Base-by-base conservation (phyloP, 2,329 filamentous ascomycete genomes). In the Diaporthe vaccinii region DNA sequence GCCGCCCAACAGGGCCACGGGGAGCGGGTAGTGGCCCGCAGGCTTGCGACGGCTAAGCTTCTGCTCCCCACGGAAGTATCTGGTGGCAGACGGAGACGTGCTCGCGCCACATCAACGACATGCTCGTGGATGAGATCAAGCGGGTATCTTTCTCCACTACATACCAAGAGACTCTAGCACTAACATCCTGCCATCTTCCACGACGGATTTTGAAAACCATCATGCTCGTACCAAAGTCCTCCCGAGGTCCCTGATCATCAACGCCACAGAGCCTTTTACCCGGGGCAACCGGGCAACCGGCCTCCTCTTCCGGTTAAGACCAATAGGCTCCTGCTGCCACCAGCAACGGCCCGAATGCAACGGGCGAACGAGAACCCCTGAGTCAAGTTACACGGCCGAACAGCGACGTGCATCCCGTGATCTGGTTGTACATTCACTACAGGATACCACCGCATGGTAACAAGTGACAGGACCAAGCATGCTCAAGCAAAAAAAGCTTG, bases 231-330 rank as follows among this genome's bases (percentile, higher is more conserved):
- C 20, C 34, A 46, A 31, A 8, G 3, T 7, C 15, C 0, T 20
- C n/a, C 9, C 57, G n/a, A 49, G n/a, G 15, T 62, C 3, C n/a
- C 22, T 7, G 12, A 6, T 34, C 61, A n/a, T 34, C 17, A 22
- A 46, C 25, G 8, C 36, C 4, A 44, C 25, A 6, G 34, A 14
- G 7, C 15, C 14, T 17, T 34, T 49, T 41, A 51, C 44, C 44
- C 61, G 44, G 41, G 61, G 25, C 61, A 67, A 36, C 20, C 41
- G 41, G 61, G 25, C 61, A 67, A 36, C 20, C 41, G 28, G 61
- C 41, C 28, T 49, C 12, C 5, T 4, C 28, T 9, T 49, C 61
- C 61, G 41, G 61, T 28, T 25, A 55, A 10, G 20, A 49, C 46
- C 46, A 49, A 62, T 62, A 46, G 51, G 41, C 61, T 49, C 31